Conservation (phyloP, 208 protist species). For the Lotmaria passim region DNA sequence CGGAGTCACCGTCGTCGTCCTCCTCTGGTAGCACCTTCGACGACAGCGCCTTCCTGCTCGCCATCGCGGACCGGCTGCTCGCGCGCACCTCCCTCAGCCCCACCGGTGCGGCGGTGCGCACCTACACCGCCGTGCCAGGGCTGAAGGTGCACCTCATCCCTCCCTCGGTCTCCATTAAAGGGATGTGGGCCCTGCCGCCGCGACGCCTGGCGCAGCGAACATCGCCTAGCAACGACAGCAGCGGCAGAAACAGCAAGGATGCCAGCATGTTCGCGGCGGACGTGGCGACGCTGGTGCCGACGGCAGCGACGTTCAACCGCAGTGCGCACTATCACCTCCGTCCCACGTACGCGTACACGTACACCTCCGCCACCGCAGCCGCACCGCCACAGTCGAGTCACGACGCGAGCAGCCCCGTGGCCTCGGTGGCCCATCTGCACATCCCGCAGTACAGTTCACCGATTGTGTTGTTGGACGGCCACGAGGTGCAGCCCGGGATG, state of each 20-base stretch:
- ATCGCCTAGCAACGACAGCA: neutral
- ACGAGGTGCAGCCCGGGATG: constrained; percentile 60
- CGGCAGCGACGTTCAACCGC: constrained; percentile 32
- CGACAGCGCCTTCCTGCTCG: constrained; percentile 2
- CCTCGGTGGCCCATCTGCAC: constrained; percentile 33
- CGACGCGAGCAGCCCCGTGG: neutral
- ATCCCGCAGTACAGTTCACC: constrained; percentile 69
- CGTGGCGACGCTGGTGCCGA: constrained; percentile 26
- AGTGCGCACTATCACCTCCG: constrained; percentile 32
- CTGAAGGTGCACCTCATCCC: constrained; percentile 56
- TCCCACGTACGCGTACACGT: constrained; percentile 11
- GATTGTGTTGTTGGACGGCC: constrained; percentile 57
- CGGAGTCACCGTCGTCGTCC: constrained; percentile 2
- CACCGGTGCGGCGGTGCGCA: constrained; percentile 21
- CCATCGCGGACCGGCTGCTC: constrained; percentile 25
- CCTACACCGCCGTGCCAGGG: constrained; percentile 65
- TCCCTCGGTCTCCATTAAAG: constrained; percentile 44
- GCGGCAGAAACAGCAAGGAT: neutral
- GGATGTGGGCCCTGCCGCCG: constrained; percentile 72
- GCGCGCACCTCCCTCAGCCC: constrained; percentile 22
- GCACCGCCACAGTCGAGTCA: too few species aligned
- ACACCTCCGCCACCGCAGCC: neutral
- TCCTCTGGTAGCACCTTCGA: neutral
- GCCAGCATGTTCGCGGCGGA: neutral
- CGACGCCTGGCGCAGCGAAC: constrained; percentile 17